These are phyloP conservation scores for Chaetomium strumarium DNA, from an alignment of 2,329 filamentous ascomycete species.

Conservation along the genomic window DNA sequence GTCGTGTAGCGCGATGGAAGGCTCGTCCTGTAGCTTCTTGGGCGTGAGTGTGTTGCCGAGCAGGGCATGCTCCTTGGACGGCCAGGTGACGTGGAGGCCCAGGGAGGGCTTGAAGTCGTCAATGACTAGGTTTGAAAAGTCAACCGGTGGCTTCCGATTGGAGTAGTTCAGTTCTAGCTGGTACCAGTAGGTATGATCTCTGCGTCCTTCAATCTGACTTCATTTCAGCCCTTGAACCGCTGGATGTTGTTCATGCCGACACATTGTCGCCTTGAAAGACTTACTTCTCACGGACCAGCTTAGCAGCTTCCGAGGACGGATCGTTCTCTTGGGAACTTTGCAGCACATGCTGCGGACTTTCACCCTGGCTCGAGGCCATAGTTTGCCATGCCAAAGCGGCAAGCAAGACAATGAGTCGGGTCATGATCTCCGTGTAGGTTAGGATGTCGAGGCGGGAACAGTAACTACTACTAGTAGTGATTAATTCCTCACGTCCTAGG, in stretches of 20 bases:
- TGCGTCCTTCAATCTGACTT: conserved; percentile 20
- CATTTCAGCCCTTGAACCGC: too few relatives aligned
- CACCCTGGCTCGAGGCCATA: neutral
- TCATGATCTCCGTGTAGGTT: neutral
- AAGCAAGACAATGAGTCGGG: neutral
- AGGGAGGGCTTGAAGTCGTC: conserved; percentile 53
- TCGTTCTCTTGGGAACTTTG: neutral
- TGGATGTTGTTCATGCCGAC: neutral
- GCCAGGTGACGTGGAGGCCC: conserved; percentile 44
- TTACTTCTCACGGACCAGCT: conserved; percentile 10
- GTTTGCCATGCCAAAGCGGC: neutral
- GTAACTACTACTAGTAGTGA: too few relatives aligned
- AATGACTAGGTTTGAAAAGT: conserved; percentile 41
- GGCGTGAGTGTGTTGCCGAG: conserved; percentile 47
- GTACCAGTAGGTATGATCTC: conserved; percentile 26
- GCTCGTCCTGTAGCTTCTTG: conserved; percentile 31
- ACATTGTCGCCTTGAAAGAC: neutral
- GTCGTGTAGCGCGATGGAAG: conserved; percentile 24
- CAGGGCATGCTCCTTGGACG: conserved; percentile 36
- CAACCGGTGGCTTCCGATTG: neutral
- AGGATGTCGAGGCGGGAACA: too few relatives aligned
- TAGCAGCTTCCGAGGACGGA: neutral
- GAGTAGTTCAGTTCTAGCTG: neutral
- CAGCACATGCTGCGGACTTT: conserved; percentile 4
- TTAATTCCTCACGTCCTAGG: too few relatives aligned